Base-by-base conservation (phyloP, 257 asterid species). In the Scutellaria baicalensis region DNA sequence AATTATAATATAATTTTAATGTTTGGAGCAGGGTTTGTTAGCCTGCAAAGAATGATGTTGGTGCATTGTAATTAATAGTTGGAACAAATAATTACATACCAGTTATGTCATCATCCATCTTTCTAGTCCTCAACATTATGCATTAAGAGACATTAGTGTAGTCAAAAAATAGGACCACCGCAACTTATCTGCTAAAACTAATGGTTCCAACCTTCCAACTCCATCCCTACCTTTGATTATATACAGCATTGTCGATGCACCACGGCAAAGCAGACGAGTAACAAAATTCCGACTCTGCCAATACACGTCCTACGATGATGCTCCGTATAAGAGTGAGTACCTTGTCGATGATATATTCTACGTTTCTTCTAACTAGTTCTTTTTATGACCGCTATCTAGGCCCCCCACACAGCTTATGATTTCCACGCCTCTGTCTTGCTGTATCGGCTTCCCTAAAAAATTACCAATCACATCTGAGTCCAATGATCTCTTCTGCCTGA, bases 231-330 rank as follows among this genome's bases (percentile, higher is more conserved):
- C 72, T 78, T 59, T 50, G 16, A 71, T 68, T 77, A 77, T 78
- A 73, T 79, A 78, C 85, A 74, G 57, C 57, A 44, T 42, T 44
- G 39, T 12, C 8, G 55, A 72, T 57, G 78, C 80, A 56, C 38
- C 73, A 21, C 39, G 80, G 84, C 73, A 78, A 79, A 78, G 76
- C 75, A 78, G 71, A 69, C 33, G 43, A 45, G 61, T 52, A 54
- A 10, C 81, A 77, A 77, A 78, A 83, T 69, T 63, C 70, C 73
- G 17, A 68, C 79, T 74, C 72, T 54, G 71, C 75, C 70, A 49
- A 38, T 8, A 60, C 14, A 47, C 9, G 16, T 39, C 56, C 33
- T 58, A 11, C 18, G 6, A 12, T 59, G 48, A 68, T 67, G 52
- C 44, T 33, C 54, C 18, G 23, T 57, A 7, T 72, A 12, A 27